These are phyloP conservation scores for Maudiozyma barnettii DNA, from an alignment of 805 yeast species.

Conservation along the genomic window DNA sequence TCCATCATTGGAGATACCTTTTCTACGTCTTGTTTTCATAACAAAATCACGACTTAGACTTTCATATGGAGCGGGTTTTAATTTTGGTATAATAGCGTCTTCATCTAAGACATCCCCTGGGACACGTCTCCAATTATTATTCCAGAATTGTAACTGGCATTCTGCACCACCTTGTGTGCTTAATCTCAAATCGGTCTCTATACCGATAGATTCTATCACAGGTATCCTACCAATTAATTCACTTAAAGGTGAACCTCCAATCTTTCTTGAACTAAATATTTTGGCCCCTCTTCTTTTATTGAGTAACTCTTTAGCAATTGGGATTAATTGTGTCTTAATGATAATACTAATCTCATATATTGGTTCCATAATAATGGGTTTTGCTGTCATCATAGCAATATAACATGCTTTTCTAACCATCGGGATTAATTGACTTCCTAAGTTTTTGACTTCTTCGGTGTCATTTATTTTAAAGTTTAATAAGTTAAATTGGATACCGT, in stretches of 20 bases:
- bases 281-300: conserved; percentile 62
- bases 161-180: conserved; percentile 72
- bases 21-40: conserved; percentile 78
- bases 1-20: conserved; percentile 66
- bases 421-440: conserved; percentile 62
- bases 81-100: conserved; percentile 49
- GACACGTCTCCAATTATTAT: conserved; percentile 54
- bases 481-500: conserved; percentile 61
- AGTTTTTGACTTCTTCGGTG: conserved; percentile 1
- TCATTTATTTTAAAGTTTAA: conserved; percentile 39
- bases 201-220: conserved; percentile 81
- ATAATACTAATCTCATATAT: conserved; percentile 50
- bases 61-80: conserved; percentile 62
- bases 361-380: conserved; percentile 79
- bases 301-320: conserved; percentile 42
- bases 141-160: conserved; percentile 53
- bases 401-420: conserved; percentile 78
- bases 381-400: conserved; percentile 65
- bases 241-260: conserved; percentile 66
- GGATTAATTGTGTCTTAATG: conserved; percentile 41
- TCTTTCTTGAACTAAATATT: conserved; percentile 37
- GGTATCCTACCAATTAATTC: conserved; percentile 62
- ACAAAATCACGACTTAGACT: conserved; percentile 83
- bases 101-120: conserved; percentile 89
- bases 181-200: conserved; percentile 76